Conservation (phyloP, 2,329 filamentous ascomycete species). For the Byssothecium circinans region DNA sequence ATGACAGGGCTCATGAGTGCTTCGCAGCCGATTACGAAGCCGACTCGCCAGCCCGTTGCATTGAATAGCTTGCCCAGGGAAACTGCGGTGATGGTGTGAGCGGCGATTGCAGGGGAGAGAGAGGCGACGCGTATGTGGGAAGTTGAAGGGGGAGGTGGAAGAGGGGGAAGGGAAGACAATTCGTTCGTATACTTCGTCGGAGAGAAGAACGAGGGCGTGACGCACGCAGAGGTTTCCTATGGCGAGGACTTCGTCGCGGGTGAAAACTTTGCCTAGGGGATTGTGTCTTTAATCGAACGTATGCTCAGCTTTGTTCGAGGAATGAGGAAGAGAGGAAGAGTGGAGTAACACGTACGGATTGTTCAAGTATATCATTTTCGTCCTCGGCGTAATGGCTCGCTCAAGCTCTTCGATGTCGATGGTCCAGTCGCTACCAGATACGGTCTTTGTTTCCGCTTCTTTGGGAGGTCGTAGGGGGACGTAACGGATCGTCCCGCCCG, state of each 20-base stretch:
- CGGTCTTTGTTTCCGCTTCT: constrained; percentile 72
- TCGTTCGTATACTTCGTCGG: constrained; percentile 74
- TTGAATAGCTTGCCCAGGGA: constrained; percentile 97
- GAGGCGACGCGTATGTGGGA: constrained; percentile 89
- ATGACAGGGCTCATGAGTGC: constrained; percentile 84
- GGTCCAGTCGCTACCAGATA: constrained; percentile 80
- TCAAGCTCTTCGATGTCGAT: constrained; percentile 81
- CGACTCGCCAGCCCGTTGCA: constrained; percentile 89
- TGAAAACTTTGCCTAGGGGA: constrained; percentile 90
- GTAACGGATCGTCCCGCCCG: constrained; percentile 86
- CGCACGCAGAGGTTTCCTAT: constrained; percentile 87
- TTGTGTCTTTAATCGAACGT: constrained; percentile 61
- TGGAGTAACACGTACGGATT: constrained; percentile 55
- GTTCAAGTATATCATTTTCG: constrained; percentile 90
- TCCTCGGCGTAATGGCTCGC: constrained; percentile 73
- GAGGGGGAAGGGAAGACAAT: constrained; percentile 65
- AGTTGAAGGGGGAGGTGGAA: constrained; percentile 46
- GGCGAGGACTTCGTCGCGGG: constrained; percentile 72
- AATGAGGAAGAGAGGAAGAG: neutral
- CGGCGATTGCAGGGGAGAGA: constrained; percentile 80
- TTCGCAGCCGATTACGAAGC: constrained; percentile 84
- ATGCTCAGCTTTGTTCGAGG: neutral
- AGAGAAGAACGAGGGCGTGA: constrained; percentile 82
- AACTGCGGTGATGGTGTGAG: constrained; percentile 85
- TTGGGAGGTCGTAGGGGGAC: constrained; percentile 83